These are phyloP conservation scores for Coriolopsis trogii DNA, from an alignment of 1,284 basidiomycete species.

Conservation along the genomic window DNA sequence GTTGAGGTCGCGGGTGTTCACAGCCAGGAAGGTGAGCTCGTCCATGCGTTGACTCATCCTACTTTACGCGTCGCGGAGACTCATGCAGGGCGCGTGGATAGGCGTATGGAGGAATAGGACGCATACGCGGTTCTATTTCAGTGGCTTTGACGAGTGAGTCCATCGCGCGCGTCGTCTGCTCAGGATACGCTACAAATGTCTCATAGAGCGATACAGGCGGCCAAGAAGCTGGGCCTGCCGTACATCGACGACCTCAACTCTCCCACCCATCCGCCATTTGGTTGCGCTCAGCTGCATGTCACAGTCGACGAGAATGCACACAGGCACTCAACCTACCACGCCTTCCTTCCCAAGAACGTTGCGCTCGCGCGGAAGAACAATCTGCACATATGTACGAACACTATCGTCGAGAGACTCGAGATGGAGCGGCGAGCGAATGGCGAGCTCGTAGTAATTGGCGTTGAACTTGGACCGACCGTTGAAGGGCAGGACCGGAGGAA, in stretches of 20 bases:
- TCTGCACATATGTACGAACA: slow-evolving; percentile 35
- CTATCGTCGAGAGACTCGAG: slow-evolving; percentile 27
- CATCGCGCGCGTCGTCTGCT: not conserved
- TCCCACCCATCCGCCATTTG: slow-evolving; percentile 27
- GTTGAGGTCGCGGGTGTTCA: slow-evolving; percentile 15
- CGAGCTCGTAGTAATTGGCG: slow-evolving; percentile 14
- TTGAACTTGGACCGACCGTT: slow-evolving; percentile 11
- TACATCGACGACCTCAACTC: slow-evolving; percentile 36
- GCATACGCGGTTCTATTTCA: slow-evolving; percentile 19
- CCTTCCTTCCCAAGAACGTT: slow-evolving; percentile 33
- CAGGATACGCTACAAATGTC: not conserved
- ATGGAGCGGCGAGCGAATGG: slow-evolving; percentile 13
- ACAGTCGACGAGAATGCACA: slow-evolving; percentile 32
- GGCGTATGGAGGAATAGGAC: slow-evolving; percentile 19
- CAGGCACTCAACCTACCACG: slow-evolving; percentile 33
- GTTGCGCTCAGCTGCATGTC: slow-evolving; percentile 27
- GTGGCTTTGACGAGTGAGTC: slow-evolving; percentile 16
- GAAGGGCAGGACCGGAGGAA: slow-evolving; percentile 2
- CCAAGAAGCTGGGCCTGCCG: slow-evolving; percentile 29
- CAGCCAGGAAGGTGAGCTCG: slow-evolving; percentile 1
- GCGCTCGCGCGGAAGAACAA: slow-evolving; percentile 18
- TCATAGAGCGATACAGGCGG: slow-evolving; percentile 21
- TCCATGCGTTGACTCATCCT: too few species aligned
- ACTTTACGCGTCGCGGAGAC: not conserved
- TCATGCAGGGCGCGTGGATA: not conserved